Base-by-base conservation (phyloP, 306 rosid species). In the Casuarina cunninghamiana region DNA sequence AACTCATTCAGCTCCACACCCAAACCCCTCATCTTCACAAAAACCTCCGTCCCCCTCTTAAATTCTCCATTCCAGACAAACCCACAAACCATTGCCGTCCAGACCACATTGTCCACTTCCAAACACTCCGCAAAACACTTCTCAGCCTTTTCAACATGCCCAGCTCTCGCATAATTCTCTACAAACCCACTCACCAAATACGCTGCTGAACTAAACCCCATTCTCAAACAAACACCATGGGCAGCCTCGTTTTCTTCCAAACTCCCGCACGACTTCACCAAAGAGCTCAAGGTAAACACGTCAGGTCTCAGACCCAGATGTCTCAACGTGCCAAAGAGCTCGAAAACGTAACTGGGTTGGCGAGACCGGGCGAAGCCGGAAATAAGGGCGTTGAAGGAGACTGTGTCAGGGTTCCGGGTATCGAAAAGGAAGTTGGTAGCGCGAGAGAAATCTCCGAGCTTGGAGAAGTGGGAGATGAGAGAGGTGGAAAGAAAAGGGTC, bases 51-150 rank as follows among this genome's bases (percentile, higher is more conserved):
- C 42, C 57, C 21, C 67, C 69, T 77, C 74, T 65, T 69, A 67
- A 72, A 73, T 74, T 73, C 58, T 35, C 60, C 55, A 53, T 73
- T 79, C 78, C 78, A 73, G 19, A 73, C 74, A 43, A 19, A 53
- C 37, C 83, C 74, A 79, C 69, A 73, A 42, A 73, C 49, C 74
- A 63, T 73, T 32, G 78, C 55, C 9, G 78, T 79, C 72, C 73
- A 73, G 19, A 63, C 78, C 74, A 72, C 82, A 79, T 12, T 53
- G 53, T 73, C 68, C 66, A 37, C 2, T 72, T 50, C 74, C 73
- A 73, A 26, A 43, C 82, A 79, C 15, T 73, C 78, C 82, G 62
- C 51, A 53, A 79, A 79, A 43, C 69, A 73, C 73, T 79, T 53
- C 68, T 53, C 78, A 4, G 83, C 78, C 68, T 63, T 73, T 53